Percentiles rank a stretch among this genome's conserved stretches.
phyloP scores from a whole-genome alignment of 768 basidiomycete genomes.

The Clavulina sp. region DNA sequence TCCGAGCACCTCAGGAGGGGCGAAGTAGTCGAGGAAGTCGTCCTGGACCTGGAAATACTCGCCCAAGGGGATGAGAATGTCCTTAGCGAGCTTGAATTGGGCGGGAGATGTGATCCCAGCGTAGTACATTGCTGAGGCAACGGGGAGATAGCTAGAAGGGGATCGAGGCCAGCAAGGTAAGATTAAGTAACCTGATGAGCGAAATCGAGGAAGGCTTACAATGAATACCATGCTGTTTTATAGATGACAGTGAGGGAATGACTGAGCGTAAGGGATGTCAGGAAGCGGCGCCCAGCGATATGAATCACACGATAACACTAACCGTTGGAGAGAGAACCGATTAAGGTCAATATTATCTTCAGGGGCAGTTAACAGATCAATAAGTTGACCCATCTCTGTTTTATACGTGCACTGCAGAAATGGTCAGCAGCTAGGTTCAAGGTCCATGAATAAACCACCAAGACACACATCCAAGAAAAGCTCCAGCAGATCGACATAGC shows the following conservation, averaged over 20 bases:
- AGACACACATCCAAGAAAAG: conserved; percentile 64
- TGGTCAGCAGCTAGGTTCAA: conserved; percentile 24
- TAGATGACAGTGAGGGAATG: conserved; percentile 87
- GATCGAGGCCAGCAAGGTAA: background rate
- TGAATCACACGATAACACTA: conserved; percentile 12
- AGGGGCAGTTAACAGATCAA: conserved; percentile 90
- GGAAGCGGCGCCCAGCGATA: no score
- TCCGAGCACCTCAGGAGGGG: conserved; percentile 77
- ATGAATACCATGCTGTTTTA: conserved; percentile 96
- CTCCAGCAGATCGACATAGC: conserved; percentile 81
- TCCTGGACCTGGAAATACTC: conserved; percentile 99
- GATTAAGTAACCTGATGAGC: background rate
- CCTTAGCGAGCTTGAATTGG: conserved; percentile 55
- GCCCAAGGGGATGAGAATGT: conserved; percentile 79
- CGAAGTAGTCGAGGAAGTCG: conserved; percentile 88
- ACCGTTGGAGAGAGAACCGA: conserved; percentile 81
- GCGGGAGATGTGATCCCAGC: conserved; percentile 36
- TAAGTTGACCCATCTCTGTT: conserved; percentile 91
- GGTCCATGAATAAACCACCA: background rate
- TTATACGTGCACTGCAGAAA: conserved; percentile 49
- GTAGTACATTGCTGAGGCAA: conserved; percentile 84
- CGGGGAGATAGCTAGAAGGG: conserved; percentile 57
- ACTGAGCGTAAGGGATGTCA: conserved; percentile 25
- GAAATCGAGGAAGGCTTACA: conserved; percentile 19
- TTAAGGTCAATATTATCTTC: conserved; percentile 74